Conservation (phyloP, 2,329 filamentous ascomycete genomes). For the Colletotrichum sp. region DNA sequence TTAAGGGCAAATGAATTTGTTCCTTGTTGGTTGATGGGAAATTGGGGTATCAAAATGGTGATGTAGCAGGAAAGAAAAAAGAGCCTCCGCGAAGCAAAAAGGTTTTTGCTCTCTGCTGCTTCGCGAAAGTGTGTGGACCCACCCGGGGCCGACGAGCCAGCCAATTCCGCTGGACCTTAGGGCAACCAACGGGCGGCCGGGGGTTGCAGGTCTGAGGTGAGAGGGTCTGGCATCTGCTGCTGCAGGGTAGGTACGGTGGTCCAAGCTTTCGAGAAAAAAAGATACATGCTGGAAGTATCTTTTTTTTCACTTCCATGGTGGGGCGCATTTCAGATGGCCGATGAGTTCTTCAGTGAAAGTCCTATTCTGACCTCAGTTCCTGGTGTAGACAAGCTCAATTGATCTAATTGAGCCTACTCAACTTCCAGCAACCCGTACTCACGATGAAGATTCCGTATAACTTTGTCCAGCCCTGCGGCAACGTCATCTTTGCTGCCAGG, state of each 20-base stretch:
- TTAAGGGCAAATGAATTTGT: slow-evolving; percentile 76
- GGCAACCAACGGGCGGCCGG: not conserved
- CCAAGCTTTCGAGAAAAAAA: slow-evolving; percentile 9
- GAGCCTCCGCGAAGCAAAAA: not conserved
- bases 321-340: not conserved
- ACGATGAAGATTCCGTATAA: slow-evolving; percentile 68
- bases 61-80: not conserved
- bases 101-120: slow-evolving; percentile 16
- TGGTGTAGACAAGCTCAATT: not conserved
- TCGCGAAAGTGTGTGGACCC: slow-evolving; percentile 6
- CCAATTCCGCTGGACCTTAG: not conserved
- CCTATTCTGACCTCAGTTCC: not conserved
- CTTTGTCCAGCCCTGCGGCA: slow-evolving; percentile 57
- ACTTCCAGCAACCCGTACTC: not conserved
- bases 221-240: not conserved
- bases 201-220: not conserved
- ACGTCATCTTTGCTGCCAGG: slow-evolving; percentile 74
- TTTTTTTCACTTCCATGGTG: slow-evolving; percentile 29
- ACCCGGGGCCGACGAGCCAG: not conserved
- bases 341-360: slow-evolving; percentile 12
- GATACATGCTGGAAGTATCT: slow-evolving; percentile 39
- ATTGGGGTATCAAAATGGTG: slow-evolving; percentile 22
- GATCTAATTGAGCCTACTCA: not conserved
- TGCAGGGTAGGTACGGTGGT: not conserved
- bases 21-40: slow-evolving; percentile 19